Percentiles rank a stretch among this genome's conserved stretches.
phyloP scores from a whole-genome alignment of 768 basidiomycete species.

The Hygrophoropsis aurantiaca region DNA sequence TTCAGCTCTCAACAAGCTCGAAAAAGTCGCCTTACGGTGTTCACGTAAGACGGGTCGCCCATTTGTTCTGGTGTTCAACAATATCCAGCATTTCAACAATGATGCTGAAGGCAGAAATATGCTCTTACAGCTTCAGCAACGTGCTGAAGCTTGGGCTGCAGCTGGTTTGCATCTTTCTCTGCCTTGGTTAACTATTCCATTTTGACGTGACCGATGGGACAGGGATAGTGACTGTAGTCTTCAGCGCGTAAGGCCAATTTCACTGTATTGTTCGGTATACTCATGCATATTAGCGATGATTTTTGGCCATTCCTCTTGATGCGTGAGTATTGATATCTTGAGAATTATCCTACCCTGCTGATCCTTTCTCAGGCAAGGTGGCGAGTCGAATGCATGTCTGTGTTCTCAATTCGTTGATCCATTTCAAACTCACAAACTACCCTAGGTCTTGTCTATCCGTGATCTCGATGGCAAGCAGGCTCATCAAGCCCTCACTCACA shows the following conservation, averaged over 20 bases:
- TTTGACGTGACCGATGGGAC: constrained; percentile 5
- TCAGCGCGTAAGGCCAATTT: constrained; percentile 68
- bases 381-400: constrained; percentile 74
- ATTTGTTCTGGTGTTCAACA: constrained; percentile 80
- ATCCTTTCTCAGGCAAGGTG: constrained; percentile 50
- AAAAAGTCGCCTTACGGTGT: constrained; percentile 77
- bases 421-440: not conserved
- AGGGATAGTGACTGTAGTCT: constrained; percentile 80
- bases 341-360: constrained; percentile 9
- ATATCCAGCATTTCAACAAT: constrained; percentile 72
- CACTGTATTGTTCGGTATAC: constrained; percentile 6
- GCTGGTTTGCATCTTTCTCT: constrained; percentile 48
- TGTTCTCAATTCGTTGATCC: constrained; percentile 3
- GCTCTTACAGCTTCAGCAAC: constrained; percentile 83
- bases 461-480: constrained; percentile 67
- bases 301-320: constrained; percentile 77
- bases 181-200: no score
- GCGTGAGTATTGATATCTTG: constrained; percentile 40
- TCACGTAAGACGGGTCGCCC: constrained; percentile 60
- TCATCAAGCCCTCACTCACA: constrained; percentile 50
- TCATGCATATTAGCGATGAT: constrained; percentile 57
- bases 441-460: constrained; percentile 65
- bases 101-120: constrained; percentile 75
- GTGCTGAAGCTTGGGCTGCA: constrained; percentile 84
- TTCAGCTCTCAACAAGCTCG: constrained; percentile 75